phyloP scores from a whole-genome alignment of 1,284 basidiomycete genomes.

The Puccinia triticina region DNA sequence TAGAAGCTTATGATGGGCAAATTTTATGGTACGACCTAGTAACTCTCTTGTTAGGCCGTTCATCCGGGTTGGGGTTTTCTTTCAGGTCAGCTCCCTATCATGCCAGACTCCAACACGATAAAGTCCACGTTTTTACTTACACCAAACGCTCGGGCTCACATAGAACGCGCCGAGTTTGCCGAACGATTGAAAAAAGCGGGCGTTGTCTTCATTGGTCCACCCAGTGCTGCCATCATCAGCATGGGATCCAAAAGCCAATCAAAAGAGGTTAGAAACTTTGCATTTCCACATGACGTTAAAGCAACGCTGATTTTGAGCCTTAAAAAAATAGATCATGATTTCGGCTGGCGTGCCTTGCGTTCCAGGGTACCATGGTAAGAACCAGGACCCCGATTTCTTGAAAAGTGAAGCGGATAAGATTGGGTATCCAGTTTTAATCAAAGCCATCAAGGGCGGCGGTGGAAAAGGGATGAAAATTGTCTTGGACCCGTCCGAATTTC shows the following conservation, averaged over 20 bases:
- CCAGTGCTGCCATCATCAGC: conserved; percentile 62
- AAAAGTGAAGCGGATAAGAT: conserved; percentile 67
- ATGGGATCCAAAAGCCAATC: conserved; percentile 76
- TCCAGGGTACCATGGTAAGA: conserved; percentile 80
- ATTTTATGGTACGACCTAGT: background rate
- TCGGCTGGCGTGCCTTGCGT: conserved; percentile 88
- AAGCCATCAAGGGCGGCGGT: conserved; percentile 62
- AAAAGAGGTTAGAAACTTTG: conserved; percentile 18
- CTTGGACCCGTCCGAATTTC: conserved; percentile 68
- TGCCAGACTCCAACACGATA: background rate
- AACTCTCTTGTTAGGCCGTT: conserved; percentile 33
- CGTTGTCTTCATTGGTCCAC: conserved; percentile 61
- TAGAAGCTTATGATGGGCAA: background rate
- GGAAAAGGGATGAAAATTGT: conserved; percentile 63
- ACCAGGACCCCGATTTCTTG: conserved; percentile 72
- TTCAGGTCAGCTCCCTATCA: conserved; percentile 22
- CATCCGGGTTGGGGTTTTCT: conserved; percentile 51
- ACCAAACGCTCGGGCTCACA: background rate
- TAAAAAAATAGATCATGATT: conserved; percentile 71
- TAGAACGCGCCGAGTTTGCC: conserved; percentile 63
- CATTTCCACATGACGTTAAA: background rate
- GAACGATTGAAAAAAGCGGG: conserved; percentile 53
- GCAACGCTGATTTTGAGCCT: conserved; percentile 74
- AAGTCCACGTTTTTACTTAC: no score
- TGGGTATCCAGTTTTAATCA: conserved; percentile 62